A percentile compares a stretch with the other conserved stretches of the same genome.
These are phyloP conservation scores for Cupressus sempervirens DNA, from an alignment of 75 land plant species.

Conservation along the genomic window DNA sequence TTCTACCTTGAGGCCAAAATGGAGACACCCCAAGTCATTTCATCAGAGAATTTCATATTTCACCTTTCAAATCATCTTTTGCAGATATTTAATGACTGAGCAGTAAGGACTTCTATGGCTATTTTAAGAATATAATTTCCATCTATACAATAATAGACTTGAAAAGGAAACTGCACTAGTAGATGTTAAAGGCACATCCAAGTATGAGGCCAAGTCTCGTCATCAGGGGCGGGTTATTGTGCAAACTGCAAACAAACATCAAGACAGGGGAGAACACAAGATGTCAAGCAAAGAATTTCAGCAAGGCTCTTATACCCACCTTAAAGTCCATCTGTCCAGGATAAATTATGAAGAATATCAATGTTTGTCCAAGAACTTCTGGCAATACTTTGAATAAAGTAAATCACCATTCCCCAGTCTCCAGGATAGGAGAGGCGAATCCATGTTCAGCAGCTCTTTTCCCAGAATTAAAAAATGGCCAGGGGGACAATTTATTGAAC, in stretches of 20 bases:
- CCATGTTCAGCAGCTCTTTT: too few relatives aligned
- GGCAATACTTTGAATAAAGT: background rate
- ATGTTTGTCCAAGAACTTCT: background rate
- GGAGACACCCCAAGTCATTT: background rate
- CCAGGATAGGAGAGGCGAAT: too few relatives aligned
- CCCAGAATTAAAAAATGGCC: too few relatives aligned
- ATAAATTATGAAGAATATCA: background rate
- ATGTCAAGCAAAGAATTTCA: too few relatives aligned
- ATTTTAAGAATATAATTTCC: background rate
- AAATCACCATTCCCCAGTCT: too few relatives aligned
- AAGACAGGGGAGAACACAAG: background rate
- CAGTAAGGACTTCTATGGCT: background rate
- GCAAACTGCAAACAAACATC: background rate
- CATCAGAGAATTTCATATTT: background rate
- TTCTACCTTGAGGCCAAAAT: background rate
- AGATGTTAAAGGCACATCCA: background rate
- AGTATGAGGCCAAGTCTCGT: background rate
- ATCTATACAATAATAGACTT: too few relatives aligned
- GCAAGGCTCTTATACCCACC: background rate
- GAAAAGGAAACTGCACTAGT: background rate
- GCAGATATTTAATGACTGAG: background rate
- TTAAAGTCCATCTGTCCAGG: background rate
- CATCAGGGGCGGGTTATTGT: background rate
- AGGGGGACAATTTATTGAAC: too few relatives aligned
- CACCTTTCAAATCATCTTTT: background rate